phyloP scores from a whole-genome alignment of 345 rosid genomes.

The Isatis tinctoria region DNA sequence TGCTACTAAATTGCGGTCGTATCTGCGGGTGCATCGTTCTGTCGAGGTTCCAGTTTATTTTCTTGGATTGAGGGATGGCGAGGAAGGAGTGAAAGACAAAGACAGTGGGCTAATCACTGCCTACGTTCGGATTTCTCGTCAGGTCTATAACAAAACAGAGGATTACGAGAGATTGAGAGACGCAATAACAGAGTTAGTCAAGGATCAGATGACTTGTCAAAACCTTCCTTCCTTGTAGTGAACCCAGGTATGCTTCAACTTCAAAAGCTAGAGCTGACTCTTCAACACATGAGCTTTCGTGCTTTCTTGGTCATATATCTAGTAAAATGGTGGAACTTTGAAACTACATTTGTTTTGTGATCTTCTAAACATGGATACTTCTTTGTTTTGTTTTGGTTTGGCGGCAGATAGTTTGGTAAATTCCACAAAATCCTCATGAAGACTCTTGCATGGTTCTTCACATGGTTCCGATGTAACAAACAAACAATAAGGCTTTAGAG shows the following conservation, averaged over 20 bases:
- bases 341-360: not conserved
- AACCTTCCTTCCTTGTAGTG: slow-evolving; percentile 35
- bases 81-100: slow-evolving; percentile 46
- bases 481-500: slow-evolving; percentile 16
- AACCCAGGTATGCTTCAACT: slow-evolving; percentile 34
- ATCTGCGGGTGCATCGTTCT: slow-evolving; percentile 44
- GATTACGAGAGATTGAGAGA: slow-evolving; percentile 64
- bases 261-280: not conserved
- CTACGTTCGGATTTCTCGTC: slow-evolving; percentile 63
- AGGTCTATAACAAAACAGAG: slow-evolving; percentile 57
- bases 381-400: too few species aligned
- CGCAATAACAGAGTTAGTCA: slow-evolving; percentile 47
- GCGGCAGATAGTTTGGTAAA: slow-evolving; percentile 19
- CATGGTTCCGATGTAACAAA: not conserved
- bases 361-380: not conserved
- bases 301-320: not conserved
- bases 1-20: slow-evolving; percentile 53
- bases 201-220: slow-evolving; percentile 36
- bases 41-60: slow-evolving; percentile 72
- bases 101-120: slow-evolving; percentile 48
- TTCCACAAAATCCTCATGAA: not conserved
- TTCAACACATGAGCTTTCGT: not conserved
- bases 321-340: not conserved
- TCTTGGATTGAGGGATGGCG: slow-evolving; percentile 44
- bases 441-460: not conserved